Evolutionary conservation across 1,284 basidiomycete species (phyloP).

Genomic region (Tranzscheliella williamsii): DNA sequence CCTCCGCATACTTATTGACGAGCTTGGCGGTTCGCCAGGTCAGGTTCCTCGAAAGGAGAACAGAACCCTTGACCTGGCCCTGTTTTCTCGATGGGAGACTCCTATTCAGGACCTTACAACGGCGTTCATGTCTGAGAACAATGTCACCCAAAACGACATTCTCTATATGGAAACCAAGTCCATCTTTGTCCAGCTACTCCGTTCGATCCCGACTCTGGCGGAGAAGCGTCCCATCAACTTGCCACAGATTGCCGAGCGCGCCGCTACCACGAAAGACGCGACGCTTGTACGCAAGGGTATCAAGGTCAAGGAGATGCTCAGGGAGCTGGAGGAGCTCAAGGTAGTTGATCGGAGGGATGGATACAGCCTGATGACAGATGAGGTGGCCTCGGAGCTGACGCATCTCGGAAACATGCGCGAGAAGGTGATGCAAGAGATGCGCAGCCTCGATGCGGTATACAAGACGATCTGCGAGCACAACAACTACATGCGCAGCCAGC

Average conservation of each 20-base stretch:
- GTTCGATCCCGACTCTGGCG: constrained; percentile 78
- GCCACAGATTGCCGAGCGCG: constrained; percentile 84
- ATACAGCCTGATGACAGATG: constrained; percentile 93
- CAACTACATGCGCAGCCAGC: constrained; percentile 89
- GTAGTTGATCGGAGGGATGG: constrained; percentile 81
- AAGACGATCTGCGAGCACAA: constrained; percentile 99
- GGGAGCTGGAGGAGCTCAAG: constrained; percentile 88
- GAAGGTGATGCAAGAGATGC: constrained; percentile 90
- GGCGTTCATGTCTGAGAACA: constrained; percentile 86
- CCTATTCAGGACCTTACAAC: constrained; percentile 96
- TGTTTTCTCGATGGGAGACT: constrained; percentile 99
- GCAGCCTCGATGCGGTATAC: constrained; percentile 91
- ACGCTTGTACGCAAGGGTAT: constrained; percentile 92
- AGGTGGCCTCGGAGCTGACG: constrained; percentile 89
- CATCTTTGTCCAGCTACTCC: constrained; percentile 95
- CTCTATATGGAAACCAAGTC: constrained; percentile 99
- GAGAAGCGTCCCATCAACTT: constrained; percentile 88
- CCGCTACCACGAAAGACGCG: constrained; percentile 95
- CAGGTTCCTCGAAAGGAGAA: constrained; percentile 99
- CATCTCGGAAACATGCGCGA: constrained; percentile 95
- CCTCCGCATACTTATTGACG: constrained; percentile 90
- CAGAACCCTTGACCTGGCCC: constrained; percentile 82
- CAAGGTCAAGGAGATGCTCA: constrained; percentile 98
- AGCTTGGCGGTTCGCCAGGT: constrained; percentile 85
- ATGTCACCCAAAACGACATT: constrained; percentile 96